Conservation (phyloP, 202 grass and related monocot species). For the Hordeum pubiflorum region DNA sequence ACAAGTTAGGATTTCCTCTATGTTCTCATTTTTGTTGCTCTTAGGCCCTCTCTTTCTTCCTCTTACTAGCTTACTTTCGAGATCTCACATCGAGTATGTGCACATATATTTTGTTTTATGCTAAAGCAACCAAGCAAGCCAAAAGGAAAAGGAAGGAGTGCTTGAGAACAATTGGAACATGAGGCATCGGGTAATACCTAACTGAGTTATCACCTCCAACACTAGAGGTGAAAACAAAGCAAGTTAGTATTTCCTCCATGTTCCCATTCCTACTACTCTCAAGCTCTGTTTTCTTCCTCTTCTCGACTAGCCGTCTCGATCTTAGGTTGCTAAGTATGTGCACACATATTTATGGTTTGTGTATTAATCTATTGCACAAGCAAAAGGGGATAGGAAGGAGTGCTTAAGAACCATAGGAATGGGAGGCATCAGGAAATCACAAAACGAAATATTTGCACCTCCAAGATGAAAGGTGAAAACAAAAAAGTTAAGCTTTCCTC, state of each 20-base stretch:
- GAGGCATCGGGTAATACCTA: neutral
- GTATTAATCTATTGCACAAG: neutral
- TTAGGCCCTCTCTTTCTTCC: slow-evolving; percentile 15
- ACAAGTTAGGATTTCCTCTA: neutral
- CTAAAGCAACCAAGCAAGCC: neutral
- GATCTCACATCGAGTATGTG: neutral
- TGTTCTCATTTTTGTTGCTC: slow-evolving; percentile 5
- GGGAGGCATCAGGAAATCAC: neutral
- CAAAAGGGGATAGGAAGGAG: neutral
- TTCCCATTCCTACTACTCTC: neutral
- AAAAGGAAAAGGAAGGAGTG: neutral
- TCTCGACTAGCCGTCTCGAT: neutral
- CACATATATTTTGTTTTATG: too few relatives aligned
- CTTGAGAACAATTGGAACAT: neutral
- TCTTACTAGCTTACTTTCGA: neutral
- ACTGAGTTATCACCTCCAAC: neutral
- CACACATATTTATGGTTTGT: too few relatives aligned
- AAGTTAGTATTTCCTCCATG: neutral
- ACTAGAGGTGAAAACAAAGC: neutral
- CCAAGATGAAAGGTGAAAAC: neutral
- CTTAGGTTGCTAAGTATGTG: too few relatives aligned
- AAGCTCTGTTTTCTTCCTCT: slow-evolving; percentile 17
- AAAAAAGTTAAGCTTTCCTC: neutral
- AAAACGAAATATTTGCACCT: neutral
- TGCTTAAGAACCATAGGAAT: slow-evolving; percentile 11